A percentile compares a stretch with the other conserved stretches of the same genome.
Conservation (phyloP, 192 early-diverging fungal genomes). For the Umbelopsis sp. region DNA sequence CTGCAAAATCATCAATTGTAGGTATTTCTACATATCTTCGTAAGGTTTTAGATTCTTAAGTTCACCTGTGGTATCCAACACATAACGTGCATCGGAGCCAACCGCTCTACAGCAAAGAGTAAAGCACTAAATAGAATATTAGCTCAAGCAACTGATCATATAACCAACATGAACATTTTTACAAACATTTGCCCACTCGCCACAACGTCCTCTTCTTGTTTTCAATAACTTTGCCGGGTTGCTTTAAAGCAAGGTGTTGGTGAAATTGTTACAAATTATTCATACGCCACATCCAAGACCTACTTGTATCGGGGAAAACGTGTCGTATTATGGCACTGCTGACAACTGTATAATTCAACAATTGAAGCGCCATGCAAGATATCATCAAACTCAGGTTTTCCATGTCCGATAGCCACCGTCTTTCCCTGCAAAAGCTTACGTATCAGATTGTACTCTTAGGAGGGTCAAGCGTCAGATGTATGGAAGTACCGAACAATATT, state of each 20-base stretch:
- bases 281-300: not conserved
- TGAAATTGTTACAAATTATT: not conserved
- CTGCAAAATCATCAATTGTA: slow-evolving; percentile 1
- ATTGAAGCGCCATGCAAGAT: slow-evolving; percentile 38
- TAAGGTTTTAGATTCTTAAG: no score
- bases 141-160: not conserved
- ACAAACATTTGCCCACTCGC: slow-evolving; percentile 62
- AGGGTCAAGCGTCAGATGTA: not conserved
- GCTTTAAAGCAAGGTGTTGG: slow-evolving; percentile 20
- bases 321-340: slow-evolving; percentile 35
- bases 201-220: slow-evolving; percentile 54
- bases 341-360: slow-evolving; percentile 49
- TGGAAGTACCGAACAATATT: slow-evolving; percentile 38
- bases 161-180: not conserved
- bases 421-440: slow-evolving; percentile 22
- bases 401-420: slow-evolving; percentile 22
- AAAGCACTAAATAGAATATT: slow-evolving; percentile 43
- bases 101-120: slow-evolving; percentile 53
- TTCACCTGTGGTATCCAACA: slow-evolving; percentile 48
- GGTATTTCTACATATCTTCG: not conserved
- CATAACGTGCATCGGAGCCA: slow-evolving; percentile 50
- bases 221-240: slow-evolving; percentile 45
- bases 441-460: not conserved
- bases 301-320: slow-evolving; percentile 58
- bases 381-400: slow-evolving; percentile 43